phyloP scores from a whole-genome alignment of 2,329 filamentous ascomycete species.

The Neofusicoccum parvum region DNA sequence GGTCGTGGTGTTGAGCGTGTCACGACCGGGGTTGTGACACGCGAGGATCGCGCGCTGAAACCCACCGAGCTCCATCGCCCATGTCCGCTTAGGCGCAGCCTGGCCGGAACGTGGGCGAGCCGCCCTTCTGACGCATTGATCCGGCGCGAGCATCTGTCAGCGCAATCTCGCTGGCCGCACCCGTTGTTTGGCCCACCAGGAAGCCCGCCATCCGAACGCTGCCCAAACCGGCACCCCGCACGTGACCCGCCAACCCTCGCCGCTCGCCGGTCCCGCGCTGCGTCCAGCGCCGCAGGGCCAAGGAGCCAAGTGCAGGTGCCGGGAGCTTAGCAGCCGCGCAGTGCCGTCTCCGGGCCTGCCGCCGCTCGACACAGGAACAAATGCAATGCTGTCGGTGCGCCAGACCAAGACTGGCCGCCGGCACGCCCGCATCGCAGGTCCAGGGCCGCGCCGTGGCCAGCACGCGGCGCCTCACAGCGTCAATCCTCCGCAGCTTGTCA shows the following conservation, averaged over 20 bases:
- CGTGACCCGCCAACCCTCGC: background rate
- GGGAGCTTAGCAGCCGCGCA: background rate
- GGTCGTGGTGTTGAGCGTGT: conserved; percentile 12
- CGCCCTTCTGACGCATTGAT: background rate
- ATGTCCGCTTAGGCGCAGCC: background rate
- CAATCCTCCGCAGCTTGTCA: background rate
- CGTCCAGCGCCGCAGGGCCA: background rate
- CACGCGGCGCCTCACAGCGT: background rate
- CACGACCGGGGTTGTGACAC: conserved; percentile 34
- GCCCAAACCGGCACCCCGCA: background rate
- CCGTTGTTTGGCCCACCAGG: background rate
- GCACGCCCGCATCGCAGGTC: background rate
- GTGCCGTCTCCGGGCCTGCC: background rate
- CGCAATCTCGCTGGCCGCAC: background rate
- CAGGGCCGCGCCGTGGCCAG: background rate
- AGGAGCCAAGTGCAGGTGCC: background rate
- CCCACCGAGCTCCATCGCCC: conserved; percentile 33
- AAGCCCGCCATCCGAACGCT: background rate
- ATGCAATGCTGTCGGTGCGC: background rate
- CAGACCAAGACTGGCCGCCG: background rate
- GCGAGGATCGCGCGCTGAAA: conserved; percentile 38
- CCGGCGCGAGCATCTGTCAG: background rate
- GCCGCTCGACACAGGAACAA: no score
- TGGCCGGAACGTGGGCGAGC: conserved; percentile 1
- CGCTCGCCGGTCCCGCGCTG: background rate